These are phyloP conservation scores for Penstemon eatonii DNA, from an alignment of 257 asterid genomes.

Conservation along the genomic window DNA sequence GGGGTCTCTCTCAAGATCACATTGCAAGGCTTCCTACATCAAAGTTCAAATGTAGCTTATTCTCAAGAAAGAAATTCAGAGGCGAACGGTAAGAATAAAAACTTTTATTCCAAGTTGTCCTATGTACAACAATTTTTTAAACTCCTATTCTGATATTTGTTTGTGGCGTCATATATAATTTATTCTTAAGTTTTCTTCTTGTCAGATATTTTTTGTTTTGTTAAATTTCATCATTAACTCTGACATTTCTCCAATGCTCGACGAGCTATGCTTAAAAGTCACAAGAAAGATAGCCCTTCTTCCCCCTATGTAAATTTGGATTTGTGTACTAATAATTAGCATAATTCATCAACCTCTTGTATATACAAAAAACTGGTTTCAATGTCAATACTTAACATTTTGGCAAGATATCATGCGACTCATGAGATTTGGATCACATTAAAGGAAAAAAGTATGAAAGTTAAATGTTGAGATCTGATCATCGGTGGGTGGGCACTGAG, in stretches of 20 bases:
- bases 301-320: not conserved
- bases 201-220: not conserved
- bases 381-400: not conserved
- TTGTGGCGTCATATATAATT: not conserved
- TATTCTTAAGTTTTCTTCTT: not conserved
- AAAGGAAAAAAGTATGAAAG: not conserved
- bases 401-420: not conserved
- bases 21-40: constrained; percentile 76
- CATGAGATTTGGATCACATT: not conserved
- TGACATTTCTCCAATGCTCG: constrained; percentile 1
- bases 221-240: constrained; percentile 14
- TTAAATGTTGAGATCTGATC: not conserved
- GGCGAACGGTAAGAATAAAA: constrained; percentile 62
- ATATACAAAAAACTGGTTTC: not conserved
- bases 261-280: not conserved
- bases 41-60: constrained; percentile 75
- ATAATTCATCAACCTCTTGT: not conserved
- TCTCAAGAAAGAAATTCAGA: constrained; percentile 62
- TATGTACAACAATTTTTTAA: not conserved
- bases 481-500: not conserved
- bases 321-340: not conserved
- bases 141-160: not conserved
- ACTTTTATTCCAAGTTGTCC: not conserved
- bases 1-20: constrained; percentile 79
- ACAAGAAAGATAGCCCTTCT: not conserved